Conservation (phyloP, 441 rosid genomes). For the Daphne laureola region DNA sequence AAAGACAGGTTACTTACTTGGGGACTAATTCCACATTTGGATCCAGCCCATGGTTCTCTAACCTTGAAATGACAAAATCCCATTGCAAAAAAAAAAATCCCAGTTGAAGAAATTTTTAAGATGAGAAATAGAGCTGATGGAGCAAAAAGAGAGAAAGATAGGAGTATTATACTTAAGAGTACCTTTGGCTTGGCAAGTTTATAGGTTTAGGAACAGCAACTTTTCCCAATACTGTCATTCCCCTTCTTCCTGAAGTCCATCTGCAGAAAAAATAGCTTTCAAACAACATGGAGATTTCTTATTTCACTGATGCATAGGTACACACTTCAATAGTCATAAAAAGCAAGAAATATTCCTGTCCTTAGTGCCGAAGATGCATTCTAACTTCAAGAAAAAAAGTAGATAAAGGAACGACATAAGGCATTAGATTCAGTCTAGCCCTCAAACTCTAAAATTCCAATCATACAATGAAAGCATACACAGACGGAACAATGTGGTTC, state of each 20-base stretch:
- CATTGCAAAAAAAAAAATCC: too few species aligned
- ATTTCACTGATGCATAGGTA: neutral
- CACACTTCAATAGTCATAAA: neutral
- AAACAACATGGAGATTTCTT: constrained; percentile 14
- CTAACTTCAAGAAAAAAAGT: too few species aligned
- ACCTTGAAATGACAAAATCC: constrained; percentile 46
- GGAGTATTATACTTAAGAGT: too few species aligned
- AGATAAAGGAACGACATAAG: too few species aligned
- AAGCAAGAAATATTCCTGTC: neutral
- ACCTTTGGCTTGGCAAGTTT: constrained; percentile 98
- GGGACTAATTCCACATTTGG: constrained; percentile 98
- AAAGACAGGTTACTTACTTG: constrained; percentile 56
- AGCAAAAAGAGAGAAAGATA: neutral
- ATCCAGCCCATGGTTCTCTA: constrained; percentile 94
- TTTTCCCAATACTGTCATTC: constrained; percentile 91
- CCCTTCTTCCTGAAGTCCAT: constrained; percentile 87
- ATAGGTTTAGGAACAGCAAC: constrained; percentile 97
- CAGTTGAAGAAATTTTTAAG: neutral
- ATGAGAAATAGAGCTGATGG: neutral
- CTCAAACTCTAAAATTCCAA: too few species aligned
- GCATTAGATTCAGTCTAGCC: too few species aligned
- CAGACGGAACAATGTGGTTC: too few species aligned
- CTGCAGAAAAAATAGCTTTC: constrained; percentile 30
- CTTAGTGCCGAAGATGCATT: too few species aligned
- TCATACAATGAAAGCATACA: too few species aligned